Evolutionary conservation across 768 basidiomycete species (phyloP).

Genomic region (Udeniomyces megalosporus): DNA sequence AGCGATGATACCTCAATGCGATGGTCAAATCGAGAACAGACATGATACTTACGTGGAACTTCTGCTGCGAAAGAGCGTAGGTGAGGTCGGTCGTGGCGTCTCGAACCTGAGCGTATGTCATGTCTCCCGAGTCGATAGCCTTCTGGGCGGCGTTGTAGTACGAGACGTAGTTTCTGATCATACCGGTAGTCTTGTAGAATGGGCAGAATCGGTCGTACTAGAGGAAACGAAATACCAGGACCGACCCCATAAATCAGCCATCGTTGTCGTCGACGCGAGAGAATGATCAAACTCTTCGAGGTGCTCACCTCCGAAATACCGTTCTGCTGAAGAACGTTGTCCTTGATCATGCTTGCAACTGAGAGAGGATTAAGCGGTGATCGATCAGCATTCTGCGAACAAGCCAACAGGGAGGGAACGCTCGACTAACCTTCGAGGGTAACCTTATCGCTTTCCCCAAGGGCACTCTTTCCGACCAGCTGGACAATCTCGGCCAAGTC

Average conservation of each 20-base stretch:
- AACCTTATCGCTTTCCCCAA: constrained; percentile 95
- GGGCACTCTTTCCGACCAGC: constrained; percentile 94
- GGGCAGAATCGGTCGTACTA: constrained; percentile 18
- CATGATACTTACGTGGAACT: constrained; percentile 67
- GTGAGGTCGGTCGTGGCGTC: constrained; percentile 72
- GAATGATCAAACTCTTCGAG: too few species aligned
- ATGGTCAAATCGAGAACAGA: neutral
- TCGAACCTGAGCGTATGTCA: constrained; percentile 50
- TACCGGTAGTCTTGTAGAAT: constrained; percentile 39
- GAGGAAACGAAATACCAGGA: neutral
- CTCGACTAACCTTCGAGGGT: constrained; percentile 71
- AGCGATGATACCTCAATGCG: neutral
- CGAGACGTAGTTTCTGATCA: constrained; percentile 84
- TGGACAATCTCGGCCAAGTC: constrained; percentile 98
- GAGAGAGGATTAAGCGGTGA: neutral
- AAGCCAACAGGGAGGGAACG: constrained; percentile 29
- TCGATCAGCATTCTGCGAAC: constrained; percentile 39
- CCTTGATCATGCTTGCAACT: constrained; percentile 26
- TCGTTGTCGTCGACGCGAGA: too few species aligned
- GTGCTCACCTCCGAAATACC: constrained; percentile 62
- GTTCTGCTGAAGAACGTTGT: constrained; percentile 94
- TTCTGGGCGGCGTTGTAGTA: constrained; percentile 57
- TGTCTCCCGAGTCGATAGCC: constrained; percentile 63
- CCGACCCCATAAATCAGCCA: too few species aligned
- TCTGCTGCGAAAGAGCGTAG: constrained; percentile 98